Conservation (phyloP, 2,329 filamentous ascomycete genomes). For the Penicillium sp. region DNA sequence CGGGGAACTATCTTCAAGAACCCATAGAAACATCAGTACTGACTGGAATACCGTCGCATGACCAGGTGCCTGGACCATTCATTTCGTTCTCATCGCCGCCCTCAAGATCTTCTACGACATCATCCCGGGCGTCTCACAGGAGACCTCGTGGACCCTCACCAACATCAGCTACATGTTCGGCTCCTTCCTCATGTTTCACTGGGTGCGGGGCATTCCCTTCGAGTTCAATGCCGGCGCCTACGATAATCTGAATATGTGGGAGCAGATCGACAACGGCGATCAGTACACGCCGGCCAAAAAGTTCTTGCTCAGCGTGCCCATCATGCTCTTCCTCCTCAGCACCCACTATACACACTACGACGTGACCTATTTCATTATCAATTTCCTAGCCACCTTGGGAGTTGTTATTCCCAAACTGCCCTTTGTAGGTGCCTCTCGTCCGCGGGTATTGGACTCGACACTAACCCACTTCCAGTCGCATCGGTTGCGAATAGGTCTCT, state of each 20-base stretch:
- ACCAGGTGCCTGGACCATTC: conserved; percentile 94
- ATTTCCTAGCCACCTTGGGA: conserved; percentile 85
- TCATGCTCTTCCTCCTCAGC: conserved; percentile 90
- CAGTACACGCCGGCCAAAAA: conserved; percentile 99
- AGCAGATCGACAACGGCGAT: conserved; percentile 98
- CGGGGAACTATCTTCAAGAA: conserved; percentile 4
- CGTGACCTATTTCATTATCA: conserved; percentile 93
- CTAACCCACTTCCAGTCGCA: conserved; percentile 61
- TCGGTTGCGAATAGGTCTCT: conserved; percentile 72
- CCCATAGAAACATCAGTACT: conserved; percentile 10
- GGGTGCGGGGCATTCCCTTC: conserved; percentile 94
- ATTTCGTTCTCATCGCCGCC: conserved; percentile 84
- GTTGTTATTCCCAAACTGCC: conserved; percentile 97
- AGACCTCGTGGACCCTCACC: conserved; percentile 97
- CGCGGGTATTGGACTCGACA: neutral
- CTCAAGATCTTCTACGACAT: conserved; percentile 98
- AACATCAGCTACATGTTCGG: conserved; percentile 99
- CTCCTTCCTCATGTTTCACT: conserved; percentile 99
- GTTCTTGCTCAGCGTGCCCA: conserved; percentile 90
- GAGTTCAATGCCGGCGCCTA: conserved; percentile 98
- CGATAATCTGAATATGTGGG: conserved; percentile 99
- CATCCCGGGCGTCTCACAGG: conserved; percentile 91
- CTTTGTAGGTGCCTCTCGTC: conserved; percentile 63
- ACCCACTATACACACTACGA: conserved; percentile 99
- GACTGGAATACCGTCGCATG: conserved; percentile 15